Percentiles rank a stretch among this genome's conserved stretches.
These are phyloP conservation scores for Pyrus bretschneideri DNA, from an alignment of 306 rosid species.

Conservation along the genomic window DNA sequence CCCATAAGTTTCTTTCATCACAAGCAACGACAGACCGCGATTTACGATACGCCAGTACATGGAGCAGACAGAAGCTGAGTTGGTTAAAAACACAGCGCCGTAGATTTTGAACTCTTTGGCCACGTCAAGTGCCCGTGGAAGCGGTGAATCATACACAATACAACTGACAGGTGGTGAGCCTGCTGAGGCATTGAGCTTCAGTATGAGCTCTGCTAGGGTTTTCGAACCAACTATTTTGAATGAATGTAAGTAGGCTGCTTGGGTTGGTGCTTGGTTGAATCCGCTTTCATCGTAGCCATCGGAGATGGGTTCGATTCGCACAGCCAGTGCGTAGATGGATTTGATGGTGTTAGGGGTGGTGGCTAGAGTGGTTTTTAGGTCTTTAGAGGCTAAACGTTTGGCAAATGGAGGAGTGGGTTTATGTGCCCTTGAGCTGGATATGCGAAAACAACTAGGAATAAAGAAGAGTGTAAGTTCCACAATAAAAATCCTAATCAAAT, in stretches of 20 bases:
- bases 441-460: constrained; percentile 17
- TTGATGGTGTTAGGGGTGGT: constrained; percentile 30
- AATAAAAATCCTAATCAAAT: too few species aligned
- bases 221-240: constrained; percentile 29
- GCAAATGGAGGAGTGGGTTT: constrained; percentile 45
- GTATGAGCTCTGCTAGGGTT: constrained; percentile 20
- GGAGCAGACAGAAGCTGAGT: constrained; percentile 31
- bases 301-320: constrained; percentile 27
- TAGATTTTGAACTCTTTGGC: constrained; percentile 18
- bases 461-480: too few species aligned
- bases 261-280: constrained; percentile 20
- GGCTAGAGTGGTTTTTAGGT: constrained; percentile 29
- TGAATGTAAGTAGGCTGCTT: constrained; percentile 24
- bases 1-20: neutral
- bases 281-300: constrained; percentile 37
- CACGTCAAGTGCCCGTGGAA: constrained; percentile 43
- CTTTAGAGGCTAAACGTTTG: constrained; percentile 29
- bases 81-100: constrained; percentile 30
- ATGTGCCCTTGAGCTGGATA: constrained; percentile 42
- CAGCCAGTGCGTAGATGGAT: constrained; percentile 6
- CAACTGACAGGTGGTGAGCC: constrained; percentile 23
- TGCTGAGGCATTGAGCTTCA: constrained; percentile 12
- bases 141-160: constrained; percentile 30
- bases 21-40: constrained; percentile 9
- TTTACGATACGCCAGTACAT: constrained; percentile 18